These are phyloP conservation scores for Aotearoamyces nothofagi DNA, from an alignment of 2,329 filamentous ascomycete species.

Conservation along the genomic window DNA sequence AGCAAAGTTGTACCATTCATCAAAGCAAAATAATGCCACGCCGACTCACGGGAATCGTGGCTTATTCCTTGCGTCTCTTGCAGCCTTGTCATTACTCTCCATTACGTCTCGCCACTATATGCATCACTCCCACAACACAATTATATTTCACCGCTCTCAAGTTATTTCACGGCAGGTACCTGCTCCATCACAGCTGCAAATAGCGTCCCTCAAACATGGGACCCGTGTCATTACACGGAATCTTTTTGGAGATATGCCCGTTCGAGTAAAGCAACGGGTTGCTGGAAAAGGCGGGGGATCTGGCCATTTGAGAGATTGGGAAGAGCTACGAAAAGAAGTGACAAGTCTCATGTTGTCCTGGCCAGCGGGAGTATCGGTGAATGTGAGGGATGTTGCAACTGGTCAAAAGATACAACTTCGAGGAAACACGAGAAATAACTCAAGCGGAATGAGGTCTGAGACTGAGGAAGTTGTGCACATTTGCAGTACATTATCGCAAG, in stretches of 20 bases:
- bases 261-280: slow-evolving; percentile 69
- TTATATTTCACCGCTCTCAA: slow-evolving; percentile 57
- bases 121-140: slow-evolving; percentile 43
- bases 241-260: slow-evolving; percentile 81
- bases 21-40: slow-evolving; percentile 40
- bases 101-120: slow-evolving; percentile 56
- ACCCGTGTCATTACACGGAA: slow-evolving; percentile 65
- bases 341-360: slow-evolving; percentile 58
- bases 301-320: slow-evolving; percentile 46
- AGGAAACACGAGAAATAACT: slow-evolving; percentile 2
- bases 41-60: slow-evolving; percentile 52
- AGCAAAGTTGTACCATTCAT: slow-evolving; percentile 63
- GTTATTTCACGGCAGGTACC: slow-evolving; percentile 49
- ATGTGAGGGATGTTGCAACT: slow-evolving; percentile 32
- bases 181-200: slow-evolving; percentile 38
- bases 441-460: not conserved
- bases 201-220: slow-evolving; percentile 45
- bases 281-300: slow-evolving; percentile 31
- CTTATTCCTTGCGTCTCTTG: slow-evolving; percentile 62
- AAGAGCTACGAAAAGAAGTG: slow-evolving; percentile 26
- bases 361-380: slow-evolving; percentile 38
- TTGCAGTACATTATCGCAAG: slow-evolving; percentile 46
- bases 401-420: slow-evolving; percentile 12
- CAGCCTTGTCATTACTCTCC: slow-evolving; percentile 59
- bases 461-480: slow-evolving; percentile 13